phyloP scores from a whole-genome alignment of 352 stramenopile species.

The Aphanomyces euteiches region DNA sequence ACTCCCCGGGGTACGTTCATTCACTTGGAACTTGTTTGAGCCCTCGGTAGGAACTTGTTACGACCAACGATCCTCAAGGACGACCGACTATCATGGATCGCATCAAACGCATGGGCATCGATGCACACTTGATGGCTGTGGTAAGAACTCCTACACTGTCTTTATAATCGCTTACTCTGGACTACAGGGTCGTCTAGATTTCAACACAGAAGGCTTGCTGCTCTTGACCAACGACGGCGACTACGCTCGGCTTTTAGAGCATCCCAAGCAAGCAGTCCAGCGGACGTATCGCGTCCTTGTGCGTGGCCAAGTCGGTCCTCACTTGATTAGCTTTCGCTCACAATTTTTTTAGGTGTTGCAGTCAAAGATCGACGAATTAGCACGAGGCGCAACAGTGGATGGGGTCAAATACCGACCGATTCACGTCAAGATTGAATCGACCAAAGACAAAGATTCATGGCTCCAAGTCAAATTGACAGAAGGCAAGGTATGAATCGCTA shows the following conservation, averaged over 20 bases:
- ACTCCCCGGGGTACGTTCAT: constrained; percentile 59
- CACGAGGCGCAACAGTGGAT: constrained; percentile 72
- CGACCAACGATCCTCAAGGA: constrained; percentile 66
- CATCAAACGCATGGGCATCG: constrained; percentile 72
- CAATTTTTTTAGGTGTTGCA: constrained; percentile 4
- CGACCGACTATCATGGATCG: constrained; percentile 86
- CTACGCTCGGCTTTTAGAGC: constrained; percentile 84
- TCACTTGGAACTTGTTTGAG: constrained; percentile 22
- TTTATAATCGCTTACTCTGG: constrained; percentile 1
- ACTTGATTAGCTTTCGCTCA: not conserved
- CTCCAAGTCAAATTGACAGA: constrained; percentile 81
- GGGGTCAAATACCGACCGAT: constrained; percentile 79
- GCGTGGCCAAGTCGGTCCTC: constrained; percentile 46
- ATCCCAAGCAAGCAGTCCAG: constrained; percentile 68
- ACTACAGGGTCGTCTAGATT: constrained; percentile 84
- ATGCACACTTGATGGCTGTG: constrained; percentile 85
- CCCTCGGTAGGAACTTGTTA: constrained; percentile 64
- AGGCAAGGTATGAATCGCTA: constrained; percentile 56
- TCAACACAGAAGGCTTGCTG: constrained; percentile 88
- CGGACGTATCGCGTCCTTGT: constrained; percentile 84
- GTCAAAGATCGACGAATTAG: constrained; percentile 77
- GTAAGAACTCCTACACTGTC: constrained; percentile 35
- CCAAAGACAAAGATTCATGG: constrained; percentile 87
- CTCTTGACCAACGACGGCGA: constrained; percentile 91
- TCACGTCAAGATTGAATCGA: constrained; percentile 65